Percentiles rank a stretch among this genome's conserved stretches.
Conservation (phyloP, 345 rosid genomes). For the Mangifera indica region DNA sequence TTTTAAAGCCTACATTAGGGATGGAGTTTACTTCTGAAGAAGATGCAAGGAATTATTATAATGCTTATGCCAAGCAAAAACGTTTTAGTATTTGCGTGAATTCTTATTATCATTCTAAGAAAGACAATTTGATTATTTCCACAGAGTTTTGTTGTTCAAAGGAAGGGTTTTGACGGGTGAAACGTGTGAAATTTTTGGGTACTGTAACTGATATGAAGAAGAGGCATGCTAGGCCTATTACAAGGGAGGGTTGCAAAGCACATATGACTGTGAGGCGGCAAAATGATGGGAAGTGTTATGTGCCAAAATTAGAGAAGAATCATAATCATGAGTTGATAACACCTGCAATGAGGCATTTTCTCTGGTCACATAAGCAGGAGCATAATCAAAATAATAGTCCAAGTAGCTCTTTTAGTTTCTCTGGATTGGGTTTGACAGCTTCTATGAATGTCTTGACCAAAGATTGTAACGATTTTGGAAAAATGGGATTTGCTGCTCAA, state of each 20-base stretch:
- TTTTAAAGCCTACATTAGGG: conserved; percentile 26
- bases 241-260: conserved; percentile 34
- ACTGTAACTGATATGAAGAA: conserved; percentile 15
- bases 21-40: conserved; percentile 34
- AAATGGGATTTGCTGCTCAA: conserved; percentile 20
- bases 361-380: conserved; percentile 25
- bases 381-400: conserved; percentile 15
- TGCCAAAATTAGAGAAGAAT: conserved; percentile 28
- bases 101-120: conserved; percentile 33
- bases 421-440: conserved; percentile 6
- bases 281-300: conserved; percentile 27
- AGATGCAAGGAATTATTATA: conserved; percentile 33
- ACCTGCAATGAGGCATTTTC: conserved; percentile 29
- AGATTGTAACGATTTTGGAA: conserved; percentile 21
- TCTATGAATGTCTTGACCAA: conserved; percentile 10
- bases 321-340: conserved; percentile 32
- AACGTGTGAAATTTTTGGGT: conserved; percentile 11
- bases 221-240: conserved; percentile 28
- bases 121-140: conserved; percentile 29
- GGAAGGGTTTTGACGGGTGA: conserved; percentile 28
- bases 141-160: conserved; percentile 30
- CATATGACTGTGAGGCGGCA: conserved; percentile 28
- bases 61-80: conserved; percentile 27
- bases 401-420: conserved; percentile 14
- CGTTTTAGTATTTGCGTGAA: conserved; percentile 34